These are phyloP conservation scores for Lignosus rhinocerotis DNA, from an alignment of 1,284 basidiomycete species.

Conservation along the genomic window DNA sequence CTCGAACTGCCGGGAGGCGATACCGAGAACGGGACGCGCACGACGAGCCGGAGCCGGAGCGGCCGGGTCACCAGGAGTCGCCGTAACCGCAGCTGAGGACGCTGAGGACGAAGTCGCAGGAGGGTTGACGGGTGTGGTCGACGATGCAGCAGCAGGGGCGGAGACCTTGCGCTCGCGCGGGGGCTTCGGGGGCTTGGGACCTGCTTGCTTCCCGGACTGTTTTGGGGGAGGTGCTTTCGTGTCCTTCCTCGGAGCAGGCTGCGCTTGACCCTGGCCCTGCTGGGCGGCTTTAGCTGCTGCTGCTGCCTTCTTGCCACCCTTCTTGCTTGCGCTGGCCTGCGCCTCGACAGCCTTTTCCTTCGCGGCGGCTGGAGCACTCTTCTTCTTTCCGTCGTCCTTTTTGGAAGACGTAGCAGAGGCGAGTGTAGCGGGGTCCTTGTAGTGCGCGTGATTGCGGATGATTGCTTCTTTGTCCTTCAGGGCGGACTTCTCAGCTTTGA, in stretches of 20 bases:
- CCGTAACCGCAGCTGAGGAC: constrained; percentile 6
- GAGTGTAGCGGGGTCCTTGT: constrained; percentile 46
- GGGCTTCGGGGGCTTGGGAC: constrained; percentile 16
- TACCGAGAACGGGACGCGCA: constrained; percentile 53
- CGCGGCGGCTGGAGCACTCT: constrained; percentile 27
- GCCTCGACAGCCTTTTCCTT: constrained; percentile 23
- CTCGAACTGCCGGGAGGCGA: constrained; percentile 65
- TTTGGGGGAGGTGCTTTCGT: constrained; percentile 17
- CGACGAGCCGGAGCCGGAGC: constrained; percentile 36
- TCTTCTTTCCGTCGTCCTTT: constrained; percentile 59
- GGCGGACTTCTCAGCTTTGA: constrained; percentile 78
- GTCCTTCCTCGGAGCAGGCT: constrained; percentile 17
- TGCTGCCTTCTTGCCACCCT: constrained; percentile 41
- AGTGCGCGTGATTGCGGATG: constrained; percentile 67
- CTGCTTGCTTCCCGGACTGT: constrained; percentile 1
- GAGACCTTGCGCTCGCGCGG: constrained; percentile 17
- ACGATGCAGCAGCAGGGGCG: constrained; percentile 16
- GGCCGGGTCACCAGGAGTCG: constrained; percentile 3
- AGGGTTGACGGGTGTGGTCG: constrained; percentile 10
- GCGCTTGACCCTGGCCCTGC: constrained; percentile 13
- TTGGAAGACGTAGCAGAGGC: constrained; percentile 28
- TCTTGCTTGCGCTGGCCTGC: constrained; percentile 34
- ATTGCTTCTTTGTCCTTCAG: constrained; percentile 72
- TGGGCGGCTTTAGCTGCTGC: constrained; percentile 32
- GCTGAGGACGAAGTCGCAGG: neutral